A percentile compares a stretch with the other conserved stretches of the same genome.
Evolutionary conservation across 352 stramenopile species (phyloP).

Genomic region (Globisporangium heterothallicum): DNA sequence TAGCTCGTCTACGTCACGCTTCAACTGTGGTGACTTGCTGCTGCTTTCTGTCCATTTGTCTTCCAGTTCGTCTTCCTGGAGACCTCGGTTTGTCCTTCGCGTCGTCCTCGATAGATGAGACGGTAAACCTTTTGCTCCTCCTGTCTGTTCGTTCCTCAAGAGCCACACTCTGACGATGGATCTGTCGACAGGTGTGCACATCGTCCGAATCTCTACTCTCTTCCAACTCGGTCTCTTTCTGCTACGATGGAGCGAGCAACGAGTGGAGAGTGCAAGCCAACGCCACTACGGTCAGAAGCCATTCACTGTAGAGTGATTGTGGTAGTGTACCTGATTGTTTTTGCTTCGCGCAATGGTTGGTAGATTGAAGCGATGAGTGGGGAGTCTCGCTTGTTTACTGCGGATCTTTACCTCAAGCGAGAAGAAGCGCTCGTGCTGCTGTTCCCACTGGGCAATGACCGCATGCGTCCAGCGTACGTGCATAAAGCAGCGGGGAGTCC

Average conservation of each 20-base stretch:
- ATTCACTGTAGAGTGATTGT: background rate
- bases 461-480: slow-evolving; percentile 34
- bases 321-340: background rate
- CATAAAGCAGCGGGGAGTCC: slow-evolving; percentile 33
- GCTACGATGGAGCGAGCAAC: slow-evolving; percentile 13
- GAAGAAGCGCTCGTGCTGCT: slow-evolving; percentile 33
- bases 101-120: slow-evolving; percentile 30
- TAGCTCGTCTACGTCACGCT: too few species aligned
- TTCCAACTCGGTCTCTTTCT: slow-evolving; percentile 22
- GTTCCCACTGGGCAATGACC: slow-evolving; percentile 35
- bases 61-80: slow-evolving; percentile 16
- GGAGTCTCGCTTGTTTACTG: slow-evolving; percentile 9
- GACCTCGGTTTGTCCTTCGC: slow-evolving; percentile 27
- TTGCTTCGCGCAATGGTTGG: too few species aligned
- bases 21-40: too few species aligned
- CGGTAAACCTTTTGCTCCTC: too few species aligned
- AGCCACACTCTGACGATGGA: too few species aligned
- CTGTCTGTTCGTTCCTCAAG: too few species aligned
- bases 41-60: background rate
- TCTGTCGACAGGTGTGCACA: slow-evolving; percentile 27
- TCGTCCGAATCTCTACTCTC: slow-evolving; percentile 13
- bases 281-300: slow-evolving; percentile 15
- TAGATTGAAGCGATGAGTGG: slow-evolving; percentile 13
- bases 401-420: slow-evolving; percentile 19
- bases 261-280: slow-evolving; percentile 24